Base-by-base conservation (phyloP, 208 protist species). In the Porcisia hertigi region DNA sequence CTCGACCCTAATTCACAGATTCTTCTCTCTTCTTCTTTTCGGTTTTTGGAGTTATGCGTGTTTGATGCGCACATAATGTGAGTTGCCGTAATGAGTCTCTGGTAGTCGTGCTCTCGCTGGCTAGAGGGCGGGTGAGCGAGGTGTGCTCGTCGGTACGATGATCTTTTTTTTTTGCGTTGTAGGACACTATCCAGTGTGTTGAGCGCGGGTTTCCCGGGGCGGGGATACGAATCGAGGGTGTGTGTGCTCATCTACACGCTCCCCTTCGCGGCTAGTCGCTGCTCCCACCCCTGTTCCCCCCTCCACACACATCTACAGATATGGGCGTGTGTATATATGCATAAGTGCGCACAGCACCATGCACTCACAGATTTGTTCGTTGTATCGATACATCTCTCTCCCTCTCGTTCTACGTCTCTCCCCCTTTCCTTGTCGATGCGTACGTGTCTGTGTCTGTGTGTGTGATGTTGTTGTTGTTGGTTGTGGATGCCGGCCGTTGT, bases 1-100 rank as follows among this genome's bases (percentile, higher is more conserved):
- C 64, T 52, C 47, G 47, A 12, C 8, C 14, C n/a, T 71, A 55
- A 71, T 71, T 71, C 67, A 71, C 67, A 71, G 67, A 71, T 71
- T 71, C 30, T 71, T 71, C 25, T 55, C 49, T 3, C n/a, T 47
- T 43, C 59, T 39, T 41, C 20, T 54, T 11, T 30, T 16, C n/a
- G 39, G 34, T 16, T 11, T 34, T 25, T 3, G 16, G 20, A 14
- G 23, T 0, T 18, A n/a, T n/a, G 57, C 1, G 8, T 66, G 60
- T 30, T 30, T 34, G 60, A 66, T n/a, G 14, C 18, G 60, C 43
- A 52, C 8, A 20, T 47, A 14, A 14, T 45, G 64, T 30, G 62
- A 30, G 62, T 49, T 36, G 12, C 9, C 18, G 41, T 67, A 8
- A 23, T 52, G 8, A 12, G 47, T 52, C 47, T 52, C 47, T 52